Percentiles rank a stretch among this genome's conserved stretches.
Evolutionary conservation across 2,329 filamentous ascomycete genomes (phyloP).

Genomic region (Lecanosticta acicola): DNA sequence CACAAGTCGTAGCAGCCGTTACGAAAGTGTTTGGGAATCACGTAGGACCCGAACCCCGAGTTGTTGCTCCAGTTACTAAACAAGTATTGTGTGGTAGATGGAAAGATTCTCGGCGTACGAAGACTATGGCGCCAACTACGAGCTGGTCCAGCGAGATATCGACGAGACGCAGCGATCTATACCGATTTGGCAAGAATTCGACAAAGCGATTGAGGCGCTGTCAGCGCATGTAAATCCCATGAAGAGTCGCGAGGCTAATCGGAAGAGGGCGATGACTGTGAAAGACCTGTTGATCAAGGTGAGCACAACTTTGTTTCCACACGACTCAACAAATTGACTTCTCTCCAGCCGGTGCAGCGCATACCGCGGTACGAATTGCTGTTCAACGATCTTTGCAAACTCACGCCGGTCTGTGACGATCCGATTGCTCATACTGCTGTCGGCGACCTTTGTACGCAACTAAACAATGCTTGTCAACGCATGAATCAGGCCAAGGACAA

Average conservation of each 20-base stretch:
- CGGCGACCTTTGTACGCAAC: slow-evolving; percentile 62
- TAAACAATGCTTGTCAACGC: slow-evolving; percentile 69
- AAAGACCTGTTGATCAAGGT: slow-evolving; percentile 89
- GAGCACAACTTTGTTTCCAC: slow-evolving; percentile 13
- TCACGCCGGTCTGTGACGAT: slow-evolving; percentile 79
- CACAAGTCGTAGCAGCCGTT: slow-evolving; percentile 50
- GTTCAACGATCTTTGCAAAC: slow-evolving; percentile 74
- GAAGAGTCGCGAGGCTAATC: slow-evolving; percentile 57
- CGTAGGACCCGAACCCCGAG: slow-evolving; percentile 34
- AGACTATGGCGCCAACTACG: slow-evolving; percentile 86
- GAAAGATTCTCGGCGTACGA: slow-evolving; percentile 80
- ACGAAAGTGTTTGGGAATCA: slow-evolving; percentile 50
- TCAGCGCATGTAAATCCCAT: slow-evolving; percentile 67
- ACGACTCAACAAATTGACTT: slow-evolving; percentile 1
- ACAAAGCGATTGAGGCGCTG: slow-evolving; percentile 78
- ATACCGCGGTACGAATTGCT: slow-evolving; percentile 87
- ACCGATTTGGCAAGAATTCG: slow-evolving; percentile 74
- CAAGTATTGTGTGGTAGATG: slow-evolving; percentile 54
- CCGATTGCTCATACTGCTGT: slow-evolving; percentile 76
- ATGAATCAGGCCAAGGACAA: slow-evolving; percentile 85
- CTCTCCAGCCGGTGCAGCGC: slow-evolving; percentile 73
- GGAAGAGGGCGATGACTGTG: slow-evolving; percentile 72
- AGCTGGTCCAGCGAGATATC: slow-evolving; percentile 74
- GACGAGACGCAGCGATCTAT: slow-evolving; percentile 59
- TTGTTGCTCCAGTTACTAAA: slow-evolving; percentile 42